These are phyloP conservation scores for Noccaea caerulescens DNA, from an alignment of 345 rosid species.

Conservation along the genomic window DNA sequence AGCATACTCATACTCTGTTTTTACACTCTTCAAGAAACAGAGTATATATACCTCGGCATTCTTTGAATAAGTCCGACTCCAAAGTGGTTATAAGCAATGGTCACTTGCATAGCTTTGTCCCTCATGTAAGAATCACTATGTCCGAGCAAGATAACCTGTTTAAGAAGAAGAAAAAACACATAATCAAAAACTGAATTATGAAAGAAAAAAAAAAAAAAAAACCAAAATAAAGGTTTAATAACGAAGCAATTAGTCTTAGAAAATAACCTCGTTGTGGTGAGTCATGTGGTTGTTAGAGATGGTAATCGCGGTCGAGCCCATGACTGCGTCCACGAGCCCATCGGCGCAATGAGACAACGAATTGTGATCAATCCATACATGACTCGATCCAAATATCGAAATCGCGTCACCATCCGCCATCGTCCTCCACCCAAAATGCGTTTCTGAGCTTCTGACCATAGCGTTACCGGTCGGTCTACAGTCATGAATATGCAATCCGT, in stretches of 20 bases:
- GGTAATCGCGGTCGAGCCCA: constrained; percentile 97
- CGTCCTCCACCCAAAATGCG: constrained; percentile 89
- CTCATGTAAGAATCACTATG: constrained; percentile 84
- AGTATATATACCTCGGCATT: constrained; percentile 77
- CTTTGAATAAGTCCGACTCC: constrained; percentile 96
- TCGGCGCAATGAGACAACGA: constrained; percentile 90
- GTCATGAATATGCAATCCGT: constrained; percentile 92
- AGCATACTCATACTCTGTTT: not conserved
- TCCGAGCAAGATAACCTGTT: constrained; percentile 85
- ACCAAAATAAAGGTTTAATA: not conserved
- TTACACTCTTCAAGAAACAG: constrained; percentile 5
- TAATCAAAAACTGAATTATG: not conserved
- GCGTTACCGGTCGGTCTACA: constrained; percentile 96
- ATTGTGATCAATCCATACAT: constrained; percentile 91
- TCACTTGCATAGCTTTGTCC: constrained; percentile 94
- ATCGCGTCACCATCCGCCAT: constrained; percentile 94
- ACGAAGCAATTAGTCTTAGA: not conserved
- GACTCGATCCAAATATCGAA: constrained; percentile 91
- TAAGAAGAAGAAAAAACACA: not conserved
- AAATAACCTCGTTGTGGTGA: constrained; percentile 86
- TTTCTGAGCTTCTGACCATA: constrained; percentile 84
- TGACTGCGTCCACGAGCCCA: constrained; percentile 93
- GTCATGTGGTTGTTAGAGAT: constrained; percentile 88
- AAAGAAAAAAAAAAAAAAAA: not conserved
- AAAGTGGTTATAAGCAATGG: constrained; percentile 95